Conservation (phyloP, 176 grass and related monocot species). For the Oryza glumipatula region DNA sequence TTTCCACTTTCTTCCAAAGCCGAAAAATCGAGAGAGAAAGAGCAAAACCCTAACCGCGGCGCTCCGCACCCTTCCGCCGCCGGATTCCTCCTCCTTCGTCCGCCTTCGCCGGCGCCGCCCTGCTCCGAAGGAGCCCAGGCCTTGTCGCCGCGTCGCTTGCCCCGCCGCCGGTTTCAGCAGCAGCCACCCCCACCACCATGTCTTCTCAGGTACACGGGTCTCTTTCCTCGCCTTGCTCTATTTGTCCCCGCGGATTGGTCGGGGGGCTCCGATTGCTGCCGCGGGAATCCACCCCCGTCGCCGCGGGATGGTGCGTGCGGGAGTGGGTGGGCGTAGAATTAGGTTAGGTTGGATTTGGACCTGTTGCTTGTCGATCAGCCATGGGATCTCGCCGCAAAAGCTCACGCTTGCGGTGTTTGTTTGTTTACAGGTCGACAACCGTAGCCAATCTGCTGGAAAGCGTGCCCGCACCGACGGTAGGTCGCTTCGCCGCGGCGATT, state of each 20-base stretch:
- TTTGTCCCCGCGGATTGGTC: slow-evolving; percentile 17
- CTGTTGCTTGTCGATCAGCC: neutral
- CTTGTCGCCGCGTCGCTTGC: neutral
- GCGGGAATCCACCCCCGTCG: neutral
- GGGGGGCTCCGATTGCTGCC: neutral
- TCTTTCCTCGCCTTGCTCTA: neutral
- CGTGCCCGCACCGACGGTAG: slow-evolving; percentile 87
- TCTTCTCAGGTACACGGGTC: slow-evolving; percentile 55
- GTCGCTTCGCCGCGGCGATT: neutral
- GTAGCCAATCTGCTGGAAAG: slow-evolving; percentile 75
- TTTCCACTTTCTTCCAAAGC: neutral
- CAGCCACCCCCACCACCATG: slow-evolving; percentile 13
- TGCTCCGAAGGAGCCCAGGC: neutral
- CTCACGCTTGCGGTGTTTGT: neutral
- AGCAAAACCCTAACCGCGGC: slow-evolving; percentile 48
- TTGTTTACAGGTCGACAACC: slow-evolving; percentile 64
- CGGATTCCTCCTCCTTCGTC: slow-evolving; percentile 22
- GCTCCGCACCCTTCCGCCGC: slow-evolving; percentile 18
- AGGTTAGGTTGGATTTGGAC: neutral
- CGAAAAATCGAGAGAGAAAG: neutral
- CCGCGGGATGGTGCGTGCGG: neutral
- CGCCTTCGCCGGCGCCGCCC: neutral
- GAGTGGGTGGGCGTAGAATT: neutral
- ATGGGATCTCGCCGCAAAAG: neutral
- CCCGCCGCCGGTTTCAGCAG: neutral